Evolutionary conservation across 306 rosid genomes (phyloP).

Genomic region (Corylus heterophylla): DNA sequence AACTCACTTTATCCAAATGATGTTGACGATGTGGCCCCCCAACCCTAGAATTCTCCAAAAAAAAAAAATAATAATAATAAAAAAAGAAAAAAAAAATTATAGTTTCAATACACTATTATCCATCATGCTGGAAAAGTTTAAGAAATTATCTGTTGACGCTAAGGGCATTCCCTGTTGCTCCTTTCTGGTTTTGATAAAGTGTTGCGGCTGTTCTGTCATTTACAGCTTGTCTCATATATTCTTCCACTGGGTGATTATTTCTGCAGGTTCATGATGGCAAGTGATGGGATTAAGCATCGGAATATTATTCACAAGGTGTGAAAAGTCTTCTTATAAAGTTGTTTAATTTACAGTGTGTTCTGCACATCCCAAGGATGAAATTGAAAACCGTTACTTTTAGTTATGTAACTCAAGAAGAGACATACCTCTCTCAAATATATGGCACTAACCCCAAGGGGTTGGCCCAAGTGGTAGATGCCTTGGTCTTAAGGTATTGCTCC

Average conservation of each 20-base stretch:
- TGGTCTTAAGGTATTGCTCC: no score
- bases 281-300: slow-evolving; percentile 90
- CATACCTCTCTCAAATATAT: background rate
- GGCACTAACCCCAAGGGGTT: no score
- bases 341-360: background rate
- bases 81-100: background rate
- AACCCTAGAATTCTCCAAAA: no score
- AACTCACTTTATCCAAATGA: background rate
- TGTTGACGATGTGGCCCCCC: background rate
- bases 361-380: background rate
- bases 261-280: slow-evolving; percentile 89
- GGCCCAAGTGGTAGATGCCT: no score
- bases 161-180: background rate
- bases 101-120: slow-evolving; percentile 2
- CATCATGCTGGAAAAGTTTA: slow-evolving; percentile 17
- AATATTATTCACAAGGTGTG: slow-evolving; percentile 68
- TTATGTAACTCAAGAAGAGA: background rate
- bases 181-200: background rate
- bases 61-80: no score
- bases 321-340: slow-evolving; percentile 2
- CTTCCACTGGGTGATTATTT: slow-evolving; percentile 27
- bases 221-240: slow-evolving; percentile 31
- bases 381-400: background rate
- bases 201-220: slow-evolving; percentile 1
- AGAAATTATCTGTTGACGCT: slow-evolving; percentile 8